phyloP scores from a whole-genome alignment of 75 land plant species.

The Larix kaempferi region DNA sequence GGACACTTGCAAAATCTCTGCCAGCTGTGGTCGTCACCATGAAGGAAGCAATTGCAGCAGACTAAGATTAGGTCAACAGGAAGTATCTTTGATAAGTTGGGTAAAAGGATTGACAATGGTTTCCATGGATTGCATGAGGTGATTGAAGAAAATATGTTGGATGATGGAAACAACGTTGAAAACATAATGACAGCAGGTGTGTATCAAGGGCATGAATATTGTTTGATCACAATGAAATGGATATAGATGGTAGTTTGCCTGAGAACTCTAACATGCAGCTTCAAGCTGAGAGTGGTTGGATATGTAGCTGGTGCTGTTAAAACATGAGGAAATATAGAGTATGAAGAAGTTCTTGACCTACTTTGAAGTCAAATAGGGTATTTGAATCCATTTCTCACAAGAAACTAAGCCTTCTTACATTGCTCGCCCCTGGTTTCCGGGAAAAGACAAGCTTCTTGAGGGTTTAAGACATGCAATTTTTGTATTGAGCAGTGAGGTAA shows the following conservation, averaged over 20 bases:
- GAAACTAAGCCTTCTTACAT: too few species aligned
- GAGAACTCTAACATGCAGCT: neutral
- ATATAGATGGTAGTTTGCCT: neutral
- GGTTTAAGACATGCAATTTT: too few species aligned
- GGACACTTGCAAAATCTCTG: constrained; percentile 17
- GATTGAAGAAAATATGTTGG: neutral
- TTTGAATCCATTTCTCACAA: too few species aligned
- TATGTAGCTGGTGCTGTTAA: neutral
- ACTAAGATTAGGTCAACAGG: constrained; percentile 23
- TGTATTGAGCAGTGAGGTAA: too few species aligned
- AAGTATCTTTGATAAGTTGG: constrained; percentile 68
- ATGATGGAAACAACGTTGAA: constrained; percentile 9
- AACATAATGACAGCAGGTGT: constrained; percentile 17
- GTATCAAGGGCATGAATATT: constrained; percentile 5
- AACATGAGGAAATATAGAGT: too few species aligned
- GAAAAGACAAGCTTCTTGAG: too few species aligned
- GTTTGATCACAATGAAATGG: neutral
- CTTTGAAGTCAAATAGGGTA: too few species aligned
- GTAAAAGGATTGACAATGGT: constrained; percentile 17
- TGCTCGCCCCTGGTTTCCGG: too few species aligned
- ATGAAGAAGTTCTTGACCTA: too few species aligned
- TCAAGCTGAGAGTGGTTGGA: neutral
- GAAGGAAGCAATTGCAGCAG: constrained; percentile 73
- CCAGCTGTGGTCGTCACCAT: constrained; percentile 50
- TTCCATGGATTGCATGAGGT: neutral